These are phyloP conservation scores for Daedalea quercina DNA, from an alignment of 768 basidiomycete species.

Conservation along the genomic window DNA sequence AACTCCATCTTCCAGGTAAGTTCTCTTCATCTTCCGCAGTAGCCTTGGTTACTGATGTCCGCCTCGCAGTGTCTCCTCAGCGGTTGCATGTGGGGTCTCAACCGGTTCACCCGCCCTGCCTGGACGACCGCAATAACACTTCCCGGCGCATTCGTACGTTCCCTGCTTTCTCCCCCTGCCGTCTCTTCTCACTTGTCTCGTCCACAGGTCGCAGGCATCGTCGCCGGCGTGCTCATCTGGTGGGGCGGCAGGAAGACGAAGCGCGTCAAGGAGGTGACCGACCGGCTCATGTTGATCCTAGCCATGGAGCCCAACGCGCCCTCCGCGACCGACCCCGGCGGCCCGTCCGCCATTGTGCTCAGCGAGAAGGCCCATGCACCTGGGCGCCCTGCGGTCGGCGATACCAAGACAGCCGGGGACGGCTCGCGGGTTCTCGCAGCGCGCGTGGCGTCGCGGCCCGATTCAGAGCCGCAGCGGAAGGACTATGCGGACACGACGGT, in stretches of 20 bases:
- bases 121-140: slow-evolving; percentile 69
- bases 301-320: slow-evolving; percentile 22
- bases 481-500: neutral
- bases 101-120: slow-evolving; percentile 63
- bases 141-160: slow-evolving; percentile 64
- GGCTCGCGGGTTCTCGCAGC: neutral
- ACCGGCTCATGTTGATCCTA: slow-evolving; percentile 44
- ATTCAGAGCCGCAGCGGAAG: neutral
- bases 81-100: slow-evolving; percentile 76
- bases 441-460: neutral
- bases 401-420: neutral
- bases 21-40: neutral
- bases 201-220: slow-evolving; percentile 43
- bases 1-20: slow-evolving; percentile 77
- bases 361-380: neutral
- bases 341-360: neutral
- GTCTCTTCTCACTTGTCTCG: neutral
- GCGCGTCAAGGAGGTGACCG: slow-evolving; percentile 56
- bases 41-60: neutral
- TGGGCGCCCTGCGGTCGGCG: neutral
- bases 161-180: neutral
- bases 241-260: slow-evolving; percentile 64
- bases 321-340: neutral
- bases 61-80: slow-evolving; percentile 53
- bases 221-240: slow-evolving; percentile 69